Percentiles rank a stretch among this genome's conserved stretches.
Conservation (phyloP, 208 protist genomes). For the Trypanosoma platydactyli region DNA sequence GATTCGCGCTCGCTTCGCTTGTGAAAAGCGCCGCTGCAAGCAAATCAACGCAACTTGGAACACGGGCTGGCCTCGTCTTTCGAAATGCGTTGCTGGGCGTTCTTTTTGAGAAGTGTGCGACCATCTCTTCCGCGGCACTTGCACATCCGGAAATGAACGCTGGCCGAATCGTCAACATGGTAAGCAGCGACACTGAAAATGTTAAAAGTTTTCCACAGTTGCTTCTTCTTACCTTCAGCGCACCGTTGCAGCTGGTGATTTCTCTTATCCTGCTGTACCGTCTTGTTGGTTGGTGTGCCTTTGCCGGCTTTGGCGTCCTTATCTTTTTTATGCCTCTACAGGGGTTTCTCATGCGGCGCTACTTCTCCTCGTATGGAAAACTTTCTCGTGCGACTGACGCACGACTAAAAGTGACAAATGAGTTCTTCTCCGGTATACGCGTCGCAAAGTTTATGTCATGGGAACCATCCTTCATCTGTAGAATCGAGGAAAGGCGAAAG, state of each 20-base stretch:
- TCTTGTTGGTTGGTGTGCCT: conserved; percentile 62
- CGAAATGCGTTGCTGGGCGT: conserved; percentile 55
- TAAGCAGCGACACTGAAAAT: conserved; percentile 67
- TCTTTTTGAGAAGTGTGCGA: conserved; percentile 81
- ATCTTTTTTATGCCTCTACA: conserved; percentile 72
- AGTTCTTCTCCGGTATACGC: conserved; percentile 92
- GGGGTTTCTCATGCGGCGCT: conserved; percentile 38
- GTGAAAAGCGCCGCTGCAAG: conserved; percentile 47
- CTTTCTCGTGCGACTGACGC: conserved; percentile 66
- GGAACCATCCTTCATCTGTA: conserved; percentile 59
- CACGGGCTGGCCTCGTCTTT: conserved; percentile 46
- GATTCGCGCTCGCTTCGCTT: conserved; percentile 44
- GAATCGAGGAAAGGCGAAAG: conserved; percentile 33
- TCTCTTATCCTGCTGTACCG: conserved; percentile 44
- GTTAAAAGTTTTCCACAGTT: conserved; percentile 46
- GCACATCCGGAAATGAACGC: conserved; percentile 68
- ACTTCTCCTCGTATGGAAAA: conserved; percentile 24
- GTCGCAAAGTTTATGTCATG: conserved; percentile 94
- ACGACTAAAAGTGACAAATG: conserved; percentile 89
- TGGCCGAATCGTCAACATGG: conserved; percentile 87
- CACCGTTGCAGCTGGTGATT: conserved; percentile 67
- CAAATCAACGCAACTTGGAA: conserved; percentile 53
- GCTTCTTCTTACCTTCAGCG: conserved; percentile 53
- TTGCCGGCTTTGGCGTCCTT: conserved; percentile 71
- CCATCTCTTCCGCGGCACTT: conserved; percentile 35